Base-by-base conservation (phyloP, 345 rosid genomes). In the Gynandropsis gynandra region DNA sequence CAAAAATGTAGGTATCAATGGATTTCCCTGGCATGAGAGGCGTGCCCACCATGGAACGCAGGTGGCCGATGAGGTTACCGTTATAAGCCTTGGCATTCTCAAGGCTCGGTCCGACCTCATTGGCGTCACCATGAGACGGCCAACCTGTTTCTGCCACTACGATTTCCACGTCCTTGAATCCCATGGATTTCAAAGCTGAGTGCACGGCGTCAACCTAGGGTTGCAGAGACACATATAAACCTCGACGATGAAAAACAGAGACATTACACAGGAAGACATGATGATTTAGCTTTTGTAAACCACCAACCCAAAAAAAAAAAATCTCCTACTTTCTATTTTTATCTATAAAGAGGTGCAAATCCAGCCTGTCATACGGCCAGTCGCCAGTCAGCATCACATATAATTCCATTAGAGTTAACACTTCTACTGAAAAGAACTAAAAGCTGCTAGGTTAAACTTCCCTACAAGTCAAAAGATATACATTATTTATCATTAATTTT, bases 71-170 rank as follows among this genome's bases (percentile, higher is more conserved):
- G 80, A 92, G 60, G 61, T 87, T 87, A 57, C 97, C 98, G 4
- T 80, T 85, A 60, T 80, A 92, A 38, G 90, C 93, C 76, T 70
- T 82, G 2, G 98, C 98, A 61, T 87, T 92, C 65, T 85, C 98
- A 9, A 82, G 50, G 41, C 86, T 63, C 0, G 95, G 58, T 7
- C 97, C 98, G 16, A 67, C 86, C 68, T 92, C 98, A 50, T 69
- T 81, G 33, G 73, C 24, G 50, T 85, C 97, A 5, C 98, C 98
- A 0, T 54, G 24, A 54, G 80, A 80, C 1, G 98, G 80, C 98
- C 98, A 92, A 0, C 97, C 98, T 0, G 98, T 92, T 71, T 92
- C 98, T 1, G 97, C 95, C 31, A 87, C 89, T 66, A 82, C 17
- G 16, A 92, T 81, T 64, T 87, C 95, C 4, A 82, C 67, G 15